Percentiles rank a stretch among this genome's conserved stretches.
phyloP scores from a whole-genome alignment of 768 basidiomycete genomes.

The Mycena filopes region DNA sequence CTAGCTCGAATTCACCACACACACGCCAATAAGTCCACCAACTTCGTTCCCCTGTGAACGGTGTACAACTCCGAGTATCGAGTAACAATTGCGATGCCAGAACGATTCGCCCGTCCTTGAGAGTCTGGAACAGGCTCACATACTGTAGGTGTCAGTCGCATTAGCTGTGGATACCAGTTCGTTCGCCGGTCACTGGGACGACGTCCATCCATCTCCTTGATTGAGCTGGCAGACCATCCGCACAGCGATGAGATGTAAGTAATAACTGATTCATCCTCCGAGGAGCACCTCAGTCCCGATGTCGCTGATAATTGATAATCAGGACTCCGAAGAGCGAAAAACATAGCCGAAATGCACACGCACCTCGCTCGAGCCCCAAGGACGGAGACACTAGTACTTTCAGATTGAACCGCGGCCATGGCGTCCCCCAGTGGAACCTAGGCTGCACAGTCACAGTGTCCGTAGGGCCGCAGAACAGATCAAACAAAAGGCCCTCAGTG shows the following conservation, averaged over 20 bases:
- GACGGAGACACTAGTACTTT: constrained; percentile 51
- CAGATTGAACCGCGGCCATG: constrained; percentile 43
- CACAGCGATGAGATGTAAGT: constrained; percentile 49
- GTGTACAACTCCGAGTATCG: constrained; percentile 52
- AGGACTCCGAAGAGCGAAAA: neutral
- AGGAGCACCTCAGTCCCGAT: constrained; percentile 55
- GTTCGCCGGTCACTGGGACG: constrained; percentile 51
- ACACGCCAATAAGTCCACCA: constrained; percentile 51
- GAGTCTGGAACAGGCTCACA: constrained; percentile 53
- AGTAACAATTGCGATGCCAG: constrained; percentile 59
- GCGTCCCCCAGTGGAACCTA: constrained; percentile 55
- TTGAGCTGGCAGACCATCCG: constrained; percentile 51
- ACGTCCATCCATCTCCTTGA: constrained; percentile 54
- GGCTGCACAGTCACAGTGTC: constrained; percentile 53
- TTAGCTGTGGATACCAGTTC: constrained; percentile 52
- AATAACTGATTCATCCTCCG: constrained; percentile 55
- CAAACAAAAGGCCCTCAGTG: constrained; percentile 48
- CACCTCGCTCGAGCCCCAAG: constrained; percentile 42
- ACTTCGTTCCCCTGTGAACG: constrained; percentile 49
- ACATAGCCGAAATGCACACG: too few relatives aligned
- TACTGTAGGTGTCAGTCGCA: constrained; percentile 50
- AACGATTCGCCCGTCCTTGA: constrained; percentile 56
- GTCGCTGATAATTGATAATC: constrained; percentile 37
- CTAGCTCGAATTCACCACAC: constrained; percentile 40
- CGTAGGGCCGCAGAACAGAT: constrained; percentile 48